Conservation (phyloP, 192 early-diverging fungal species). For the Hyaloraphidium curvatum region DNA sequence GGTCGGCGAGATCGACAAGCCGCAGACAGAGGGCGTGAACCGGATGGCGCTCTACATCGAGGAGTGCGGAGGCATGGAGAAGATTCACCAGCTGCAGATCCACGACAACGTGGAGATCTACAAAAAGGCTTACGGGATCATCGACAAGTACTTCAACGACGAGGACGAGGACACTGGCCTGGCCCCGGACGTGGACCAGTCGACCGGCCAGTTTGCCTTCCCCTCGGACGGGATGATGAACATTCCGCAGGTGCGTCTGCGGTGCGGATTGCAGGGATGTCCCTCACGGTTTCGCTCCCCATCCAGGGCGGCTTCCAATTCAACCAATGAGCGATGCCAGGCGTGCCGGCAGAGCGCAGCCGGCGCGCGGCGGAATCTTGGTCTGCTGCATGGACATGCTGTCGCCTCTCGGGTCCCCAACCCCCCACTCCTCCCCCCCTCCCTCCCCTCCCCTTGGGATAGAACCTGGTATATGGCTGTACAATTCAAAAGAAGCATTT, state of each 20-base stretch:
- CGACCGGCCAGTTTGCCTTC: slow-evolving; percentile 66
- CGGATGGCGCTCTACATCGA: slow-evolving; percentile 78
- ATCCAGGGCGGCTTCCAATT: no score
- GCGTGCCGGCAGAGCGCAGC: no score
- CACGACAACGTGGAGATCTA: slow-evolving; percentile 96
- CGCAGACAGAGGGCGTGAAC: slow-evolving; percentile 43
- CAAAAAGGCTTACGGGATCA: slow-evolving; percentile 85
- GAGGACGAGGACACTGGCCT: slow-evolving; percentile 57
- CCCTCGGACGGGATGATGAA: slow-evolving; percentile 12
- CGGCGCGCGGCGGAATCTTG: no score
- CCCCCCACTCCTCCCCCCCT: not conserved
- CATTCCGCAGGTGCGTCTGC: no score
- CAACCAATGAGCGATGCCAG: no score
- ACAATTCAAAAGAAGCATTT: no score
- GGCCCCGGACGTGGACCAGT: slow-evolving; percentile 49
- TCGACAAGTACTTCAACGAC: slow-evolving; percentile 85
- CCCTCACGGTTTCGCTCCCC: no score
- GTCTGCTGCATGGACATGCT: not conserved
- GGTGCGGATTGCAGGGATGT: no score
- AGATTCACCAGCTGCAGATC: slow-evolving; percentile 80
- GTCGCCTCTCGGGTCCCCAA: not conserved
- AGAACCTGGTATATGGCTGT: no score
- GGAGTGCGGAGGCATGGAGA: slow-evolving; percentile 85
- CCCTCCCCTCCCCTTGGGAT: no score
- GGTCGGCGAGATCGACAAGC: slow-evolving; percentile 76